Percentiles rank a stretch among this genome's conserved stretches.
Conservation (phyloP, 768 basidiomycete species). For the Gymnopilus junonius region DNA sequence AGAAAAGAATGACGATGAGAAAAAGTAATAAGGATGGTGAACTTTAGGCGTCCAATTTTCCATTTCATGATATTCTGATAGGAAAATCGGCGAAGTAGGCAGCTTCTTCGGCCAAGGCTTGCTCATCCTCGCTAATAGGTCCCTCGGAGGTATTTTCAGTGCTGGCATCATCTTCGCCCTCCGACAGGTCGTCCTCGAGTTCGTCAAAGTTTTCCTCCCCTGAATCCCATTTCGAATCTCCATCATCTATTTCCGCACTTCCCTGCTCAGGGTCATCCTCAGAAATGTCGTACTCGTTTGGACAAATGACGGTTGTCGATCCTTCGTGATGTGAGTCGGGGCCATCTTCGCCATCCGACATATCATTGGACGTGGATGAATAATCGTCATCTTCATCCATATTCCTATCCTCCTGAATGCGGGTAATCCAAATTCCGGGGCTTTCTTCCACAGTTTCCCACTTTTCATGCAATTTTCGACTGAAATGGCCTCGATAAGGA, state of each 20-base stretch:
- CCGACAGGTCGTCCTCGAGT: background rate
- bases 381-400: background rate
- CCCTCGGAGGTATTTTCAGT: background rate
- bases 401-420: background rate
- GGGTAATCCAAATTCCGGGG: slow-evolving; percentile 37
- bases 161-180: background rate
- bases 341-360: background rate
- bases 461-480: background rate
- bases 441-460: slow-evolving; percentile 37
- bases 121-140: too few species aligned
- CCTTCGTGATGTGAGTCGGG: too few species aligned
- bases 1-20: too few species aligned
- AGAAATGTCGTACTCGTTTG: background rate
- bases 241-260: background rate
- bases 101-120: background rate
- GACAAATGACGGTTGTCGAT: background rate
- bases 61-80: background rate
- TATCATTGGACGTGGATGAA: background rate
- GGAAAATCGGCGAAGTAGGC: background rate
- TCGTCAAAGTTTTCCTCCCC: background rate
- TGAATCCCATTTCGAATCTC: too few species aligned
- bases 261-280: slow-evolving; percentile 2
- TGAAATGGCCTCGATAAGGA: slow-evolving; percentile 4
- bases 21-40: too few species aligned
- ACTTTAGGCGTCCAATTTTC: too few species aligned